Base-by-base conservation (phyloP, 2,329 filamentous ascomycete genomes). In the Fusarium sarcochroum region DNA sequence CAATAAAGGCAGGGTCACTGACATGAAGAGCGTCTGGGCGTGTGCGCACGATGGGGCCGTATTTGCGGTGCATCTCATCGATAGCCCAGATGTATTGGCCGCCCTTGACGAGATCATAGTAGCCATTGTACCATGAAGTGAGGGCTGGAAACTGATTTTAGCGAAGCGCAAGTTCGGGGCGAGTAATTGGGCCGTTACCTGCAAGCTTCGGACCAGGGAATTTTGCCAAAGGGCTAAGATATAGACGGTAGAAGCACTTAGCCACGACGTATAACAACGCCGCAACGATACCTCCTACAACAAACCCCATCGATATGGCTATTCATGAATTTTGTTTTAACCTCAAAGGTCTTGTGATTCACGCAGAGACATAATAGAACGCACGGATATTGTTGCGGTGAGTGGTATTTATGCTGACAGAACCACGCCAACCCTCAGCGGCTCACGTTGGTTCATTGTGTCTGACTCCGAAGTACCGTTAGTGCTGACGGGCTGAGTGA, bases 21-120 rank as follows among this genome's bases (percentile, higher is more conserved):
- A 77, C 68, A 48, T 76, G 72, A 0, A 78, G 50, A 20, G 73
- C 66, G 44, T 70, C 55, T 1, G 76, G 75, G 4, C 54, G 69
- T 21, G 74, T 77, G 7, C 77, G 74, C 4, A 78, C 67, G 20
- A 78, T 75, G 2, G 76, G 75, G 3, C 76, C 76, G 66, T 83
- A 83, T 30, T 76, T 71, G 17, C 74, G 68, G 61, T 83, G 81
- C 49, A 83, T 75, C 5, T 70, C 69, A 4, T 64, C 48, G 2
- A 71, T 49, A 1, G 44, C 61, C 57, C 57, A 70, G 6, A 68
- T 52, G 17, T 66, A 70, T 25, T 70, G 67, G 1, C 67, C 67
- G n/a, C 64, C 64, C 8, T 46, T 45, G 6, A 68, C 23, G 6
- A 70, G 40, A 25, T 68, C 64, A 45, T 68, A 44, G 14, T 70